A percentile compares a stretch with the other conserved stretches of the same genome.
Evolutionary conservation across 371 early-diverging fungal species (phyloP).

Genomic region (Rhizopus delemar): DNA sequence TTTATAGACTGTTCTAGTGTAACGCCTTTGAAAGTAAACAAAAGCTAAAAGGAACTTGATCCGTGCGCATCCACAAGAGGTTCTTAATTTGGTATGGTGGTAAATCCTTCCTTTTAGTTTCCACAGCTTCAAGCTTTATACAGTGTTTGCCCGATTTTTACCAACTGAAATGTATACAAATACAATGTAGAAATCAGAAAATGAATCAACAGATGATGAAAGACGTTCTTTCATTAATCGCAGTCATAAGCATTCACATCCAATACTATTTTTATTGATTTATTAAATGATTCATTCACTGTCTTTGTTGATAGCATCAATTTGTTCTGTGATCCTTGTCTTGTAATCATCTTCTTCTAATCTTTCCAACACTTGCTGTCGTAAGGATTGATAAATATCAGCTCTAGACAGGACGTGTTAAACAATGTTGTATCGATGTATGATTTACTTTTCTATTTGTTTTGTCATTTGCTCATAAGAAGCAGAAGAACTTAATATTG

Average conservation of each 20-base stretch:
- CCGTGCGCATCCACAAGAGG: neutral
- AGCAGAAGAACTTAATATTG: slow-evolving; percentile 28
- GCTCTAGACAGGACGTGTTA: slow-evolving; percentile 11
- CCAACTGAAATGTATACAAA: neutral
- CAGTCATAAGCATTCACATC: too few species aligned
- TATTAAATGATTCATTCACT: neutral
- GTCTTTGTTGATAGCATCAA: neutral
- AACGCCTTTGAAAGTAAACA: neutral
- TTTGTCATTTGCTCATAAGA: slow-evolving; percentile 30
- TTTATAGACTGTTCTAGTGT: neutral
- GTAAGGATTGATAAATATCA: slow-evolving; percentile 29
- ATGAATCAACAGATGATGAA: neutral
- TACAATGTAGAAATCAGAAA: neutral
- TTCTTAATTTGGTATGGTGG: neutral
- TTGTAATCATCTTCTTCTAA: slow-evolving; percentile 33
- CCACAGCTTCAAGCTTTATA: neutral
- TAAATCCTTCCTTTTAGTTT: neutral
- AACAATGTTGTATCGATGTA: neutral
- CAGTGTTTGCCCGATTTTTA: neutral
- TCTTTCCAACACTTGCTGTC: slow-evolving; percentile 19
- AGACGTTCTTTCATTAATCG: neutral
- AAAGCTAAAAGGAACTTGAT: neutral
- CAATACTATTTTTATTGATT: too few species aligned
- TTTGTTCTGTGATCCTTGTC: neutral
- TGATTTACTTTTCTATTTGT: slow-evolving; percentile 36